These are phyloP conservation scores for Gigaspora rosea DNA, from an alignment of 192 early-diverging fungal species.

Conservation along the genomic window DNA sequence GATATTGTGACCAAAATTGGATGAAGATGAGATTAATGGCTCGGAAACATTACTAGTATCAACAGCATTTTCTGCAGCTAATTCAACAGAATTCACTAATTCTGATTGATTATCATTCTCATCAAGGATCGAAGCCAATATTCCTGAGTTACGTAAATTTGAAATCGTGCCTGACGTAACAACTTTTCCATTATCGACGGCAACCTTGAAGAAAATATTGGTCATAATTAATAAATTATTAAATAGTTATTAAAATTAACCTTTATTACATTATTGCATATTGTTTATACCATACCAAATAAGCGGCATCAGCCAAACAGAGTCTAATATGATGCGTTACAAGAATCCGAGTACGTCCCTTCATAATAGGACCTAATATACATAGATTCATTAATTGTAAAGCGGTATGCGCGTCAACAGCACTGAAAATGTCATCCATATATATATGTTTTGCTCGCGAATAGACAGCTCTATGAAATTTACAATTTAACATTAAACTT, in stretches of 20 bases:
- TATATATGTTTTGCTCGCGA: conserved; percentile 62
- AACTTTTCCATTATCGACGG: conserved; percentile 12
- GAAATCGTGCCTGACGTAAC: conserved; percentile 4
- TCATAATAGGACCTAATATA: conserved; percentile 73
- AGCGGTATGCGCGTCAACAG: conserved; percentile 95
- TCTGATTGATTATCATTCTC: conserved; percentile 26
- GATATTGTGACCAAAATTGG: neutral
- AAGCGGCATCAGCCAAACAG: conserved; percentile 1
- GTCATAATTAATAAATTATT: neutral
- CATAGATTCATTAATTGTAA: conserved; percentile 77
- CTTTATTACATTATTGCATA: neutral
- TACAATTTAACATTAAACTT: neutral
- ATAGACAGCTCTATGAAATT: conserved; percentile 71
- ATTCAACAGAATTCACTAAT: neutral
- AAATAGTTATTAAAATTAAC: neutral
- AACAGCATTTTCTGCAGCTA: neutral
- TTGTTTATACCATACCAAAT: neutral
- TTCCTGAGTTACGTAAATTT: conserved; percentile 32
- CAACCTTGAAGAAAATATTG: neutral
- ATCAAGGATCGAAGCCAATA: conserved; percentile 36
- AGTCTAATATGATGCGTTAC: conserved; percentile 85
- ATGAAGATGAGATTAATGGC: no score
- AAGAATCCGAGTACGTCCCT: conserved; percentile 77
- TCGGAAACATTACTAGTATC: neutral
- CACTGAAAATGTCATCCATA: conserved; percentile 88